Base-by-base conservation (phyloP, 441 rosid species). In the Metrosideros polymorpha region DNA sequence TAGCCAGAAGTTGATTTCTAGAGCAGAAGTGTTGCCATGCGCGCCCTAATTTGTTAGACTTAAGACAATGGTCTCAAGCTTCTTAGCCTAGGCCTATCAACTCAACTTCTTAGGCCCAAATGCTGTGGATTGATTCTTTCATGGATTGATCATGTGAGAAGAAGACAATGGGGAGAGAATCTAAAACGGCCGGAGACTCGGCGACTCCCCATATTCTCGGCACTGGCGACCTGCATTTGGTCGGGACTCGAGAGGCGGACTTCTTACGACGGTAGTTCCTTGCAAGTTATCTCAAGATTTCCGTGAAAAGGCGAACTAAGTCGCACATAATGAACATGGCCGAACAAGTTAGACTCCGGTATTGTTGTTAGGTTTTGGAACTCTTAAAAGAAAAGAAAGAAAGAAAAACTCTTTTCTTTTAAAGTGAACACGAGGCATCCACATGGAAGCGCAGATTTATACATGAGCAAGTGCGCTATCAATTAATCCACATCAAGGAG, bases 251-350 rank as follows among this genome's bases (percentile, higher is more conserved):
- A n/a, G 66, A 6, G 0, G 32, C 0, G 13, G 66, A 3, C n/a
- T 2, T 19, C 7, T 9, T 4, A 5, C 27, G 5, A 12, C 27
- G 7, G 13, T 19, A 15, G 7, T 22, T 5, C 19, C 1, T 0
- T 32, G 77, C 77, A 4, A 9, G 14, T 9, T 35, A 32, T 35
- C 76, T 18, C 12, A 1, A 9, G 43, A 22, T 18, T 18, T 63
- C 24, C 13, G 10, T 35, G 30, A 30, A 30, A 61, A 6, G 39
- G 12, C 0, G 2, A 8, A 32, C 5, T 4, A 18, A 63, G 63
- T 35, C 76, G 25, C 25, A 63, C 76, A 22, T 24, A 9, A 22
- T 12, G 0, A 12, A 22, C 24, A 19, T 14, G 14, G 79, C 79
- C 47, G 19, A 39, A 22, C 27, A 5, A 9, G 47, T 22, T 25